Conservation (phyloP, 73 alveolate genomes). For the Paramecium octaurelia region DNA sequence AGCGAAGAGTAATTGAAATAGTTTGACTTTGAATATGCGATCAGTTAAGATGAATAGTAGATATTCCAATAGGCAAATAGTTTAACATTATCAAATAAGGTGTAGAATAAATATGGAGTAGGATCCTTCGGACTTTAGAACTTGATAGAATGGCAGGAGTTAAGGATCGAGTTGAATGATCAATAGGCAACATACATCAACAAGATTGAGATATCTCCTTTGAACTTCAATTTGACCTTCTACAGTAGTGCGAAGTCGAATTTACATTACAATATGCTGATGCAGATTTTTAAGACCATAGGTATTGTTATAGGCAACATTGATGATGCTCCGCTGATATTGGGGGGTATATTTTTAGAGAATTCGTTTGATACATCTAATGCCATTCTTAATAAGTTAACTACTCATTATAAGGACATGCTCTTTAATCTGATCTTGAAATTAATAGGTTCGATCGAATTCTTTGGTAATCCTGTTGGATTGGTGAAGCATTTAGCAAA, state of each 20-base stretch:
- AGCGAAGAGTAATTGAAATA: neutral
- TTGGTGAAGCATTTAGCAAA: slow-evolving; percentile 89
- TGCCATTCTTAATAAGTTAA: slow-evolving; percentile 62
- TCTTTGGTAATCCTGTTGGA: slow-evolving; percentile 95
- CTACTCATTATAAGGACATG: slow-evolving; percentile 71
- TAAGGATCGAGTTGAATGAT: neutral
- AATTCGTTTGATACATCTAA: slow-evolving; percentile 72
- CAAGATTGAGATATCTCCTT: slow-evolving; percentile 53
- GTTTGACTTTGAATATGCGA: slow-evolving; percentile 22
- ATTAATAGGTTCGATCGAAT: slow-evolving; percentile 78
- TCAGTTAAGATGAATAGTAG: neutral
- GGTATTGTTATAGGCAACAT: slow-evolving; percentile 79
- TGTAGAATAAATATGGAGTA: neutral
- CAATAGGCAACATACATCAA: slow-evolving; percentile 34
- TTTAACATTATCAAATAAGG: slow-evolving; percentile 7
- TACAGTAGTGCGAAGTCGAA: neutral
- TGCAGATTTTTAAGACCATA: slow-evolving; percentile 66
- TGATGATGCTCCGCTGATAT: slow-evolving; percentile 80
- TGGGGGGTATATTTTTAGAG: slow-evolving; percentile 71
- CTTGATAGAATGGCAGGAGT: neutral
- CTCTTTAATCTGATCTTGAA: slow-evolving; percentile 61
- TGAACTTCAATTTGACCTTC: slow-evolving; percentile 19
- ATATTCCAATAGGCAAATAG: neutral
- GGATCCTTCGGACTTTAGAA: neutral
- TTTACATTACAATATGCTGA: slow-evolving; percentile 60